Evolutionary conservation across 23 red algal genomes (phyloP).

Genomic region (Agarophyton chilense): DNA sequence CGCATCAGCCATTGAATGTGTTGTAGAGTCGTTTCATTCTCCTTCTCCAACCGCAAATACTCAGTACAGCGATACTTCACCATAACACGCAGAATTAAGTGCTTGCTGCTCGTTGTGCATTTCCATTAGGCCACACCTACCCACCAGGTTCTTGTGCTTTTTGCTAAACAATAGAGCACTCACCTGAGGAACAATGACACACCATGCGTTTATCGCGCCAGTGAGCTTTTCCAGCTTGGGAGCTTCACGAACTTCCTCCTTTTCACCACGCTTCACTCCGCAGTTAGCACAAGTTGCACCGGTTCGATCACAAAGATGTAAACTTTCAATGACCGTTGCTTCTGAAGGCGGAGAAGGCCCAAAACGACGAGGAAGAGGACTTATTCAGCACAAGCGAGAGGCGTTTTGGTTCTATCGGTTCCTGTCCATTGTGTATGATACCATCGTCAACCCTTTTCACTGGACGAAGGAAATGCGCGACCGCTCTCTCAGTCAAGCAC

Average conservation of each 20-base stretch:
- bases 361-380: constrained; percentile 67
- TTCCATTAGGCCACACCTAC: no score
- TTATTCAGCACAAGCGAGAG: constrained; percentile 99
- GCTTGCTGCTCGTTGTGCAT: no score
- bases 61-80: no score
- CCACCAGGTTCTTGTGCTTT: not conserved
- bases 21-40: not conserved
- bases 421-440: constrained; percentile 97
- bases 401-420: constrained; percentile 99
- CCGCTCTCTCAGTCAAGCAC: constrained; percentile 81
- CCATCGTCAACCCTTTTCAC: constrained; percentile 97
- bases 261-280: constrained; percentile 16
- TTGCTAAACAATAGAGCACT: not conserved
- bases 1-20: constrained; percentile 1
- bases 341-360: constrained; percentile 16
- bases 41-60: not conserved
- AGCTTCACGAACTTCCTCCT: constrained; percentile 1
- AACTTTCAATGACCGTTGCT: constrained; percentile 47
- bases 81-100: no score
- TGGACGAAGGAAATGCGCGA: constrained; percentile 97
- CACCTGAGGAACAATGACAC: constrained; percentile 1
- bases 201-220: constrained; percentile 38
- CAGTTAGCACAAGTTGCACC: not conserved
- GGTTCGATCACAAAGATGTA: not conserved
- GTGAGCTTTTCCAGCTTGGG: not conserved